Evolutionary conservation across 176 grass and related monocot genomes (phyloP).

Genomic region (Coix lacrymajobi): DNA sequence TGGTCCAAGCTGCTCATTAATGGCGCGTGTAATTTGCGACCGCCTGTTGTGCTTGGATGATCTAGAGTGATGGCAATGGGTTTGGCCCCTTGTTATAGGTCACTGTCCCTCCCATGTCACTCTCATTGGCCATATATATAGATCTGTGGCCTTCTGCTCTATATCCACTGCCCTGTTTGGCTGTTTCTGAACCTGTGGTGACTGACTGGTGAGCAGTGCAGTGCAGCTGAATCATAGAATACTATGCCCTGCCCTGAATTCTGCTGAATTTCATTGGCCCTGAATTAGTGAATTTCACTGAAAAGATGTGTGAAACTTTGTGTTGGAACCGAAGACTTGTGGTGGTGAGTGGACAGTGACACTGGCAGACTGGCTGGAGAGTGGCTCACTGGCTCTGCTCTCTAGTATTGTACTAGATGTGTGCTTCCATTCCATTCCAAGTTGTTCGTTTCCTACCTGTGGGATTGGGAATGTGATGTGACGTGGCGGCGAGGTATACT

Average conservation of each 20-base stretch:
- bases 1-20: slow-evolving; percentile 38
- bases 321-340: neutral
- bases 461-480: neutral
- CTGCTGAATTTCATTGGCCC: neutral
- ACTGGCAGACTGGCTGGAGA: slow-evolving; percentile 2
- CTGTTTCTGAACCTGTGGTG: neutral
- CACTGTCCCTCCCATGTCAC: slow-evolving; percentile 36
- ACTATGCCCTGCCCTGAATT: neutral
- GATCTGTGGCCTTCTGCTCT: neutral
- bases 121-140: neutral
- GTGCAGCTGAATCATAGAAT: slow-evolving; percentile 26
- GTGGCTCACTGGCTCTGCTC: neutral
- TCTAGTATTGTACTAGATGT: neutral
- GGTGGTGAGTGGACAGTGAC: neutral
- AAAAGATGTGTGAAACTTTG: slow-evolving; percentile 17
- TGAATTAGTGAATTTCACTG: neutral
- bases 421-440: neutral
- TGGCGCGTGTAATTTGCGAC: slow-evolving; percentile 31
- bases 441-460: neutral
- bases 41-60: slow-evolving; percentile 17
- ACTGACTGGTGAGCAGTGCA: neutral
- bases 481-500: neutral
- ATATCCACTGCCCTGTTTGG: slow-evolving; percentile 2
- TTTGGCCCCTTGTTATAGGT: slow-evolving; percentile 36
- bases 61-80: neutral